Percentiles rank a stretch among this genome's conserved stretches.
Conservation (phyloP, 2,329 filamentous ascomycete genomes). For the Neoarthrinium moseri region DNA sequence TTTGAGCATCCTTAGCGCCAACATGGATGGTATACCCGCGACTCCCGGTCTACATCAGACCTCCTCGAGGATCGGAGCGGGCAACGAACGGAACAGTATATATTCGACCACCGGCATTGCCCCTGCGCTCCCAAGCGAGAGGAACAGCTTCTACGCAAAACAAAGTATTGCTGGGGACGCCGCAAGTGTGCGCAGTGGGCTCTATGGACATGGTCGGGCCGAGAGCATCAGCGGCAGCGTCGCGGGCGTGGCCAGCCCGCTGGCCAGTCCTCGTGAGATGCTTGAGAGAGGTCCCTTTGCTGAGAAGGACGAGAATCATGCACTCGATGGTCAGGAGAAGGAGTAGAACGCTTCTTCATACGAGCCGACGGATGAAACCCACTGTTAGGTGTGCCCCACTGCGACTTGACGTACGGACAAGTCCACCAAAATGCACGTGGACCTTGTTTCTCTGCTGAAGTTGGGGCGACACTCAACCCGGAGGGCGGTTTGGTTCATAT, state of each 20-base stretch:
- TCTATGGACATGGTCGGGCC: conserved; percentile 73
- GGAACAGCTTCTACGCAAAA: conserved; percentile 77
- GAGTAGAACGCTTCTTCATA: too few relatives aligned
- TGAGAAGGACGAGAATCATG: conserved; percentile 27
- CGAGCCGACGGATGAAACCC: too few relatives aligned
- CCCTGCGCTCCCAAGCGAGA: conserved; percentile 67
- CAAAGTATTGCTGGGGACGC: conserved; percentile 61
- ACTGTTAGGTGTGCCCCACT: too few relatives aligned
- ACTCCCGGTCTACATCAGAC: conserved; percentile 55
- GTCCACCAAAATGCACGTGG: too few relatives aligned
- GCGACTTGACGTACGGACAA: too few relatives aligned
- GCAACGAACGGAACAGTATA: conserved; percentile 71
- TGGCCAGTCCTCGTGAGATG: conserved; percentile 56
- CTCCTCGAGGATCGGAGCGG: conserved; percentile 33
- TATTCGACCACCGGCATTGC: conserved; percentile 74
- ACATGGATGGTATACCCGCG: conserved; percentile 52
- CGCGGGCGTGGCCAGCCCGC: conserved; percentile 57
- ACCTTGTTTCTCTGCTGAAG: too few relatives aligned
- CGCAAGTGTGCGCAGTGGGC: conserved; percentile 75
- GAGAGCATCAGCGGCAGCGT: conserved; percentile 82
- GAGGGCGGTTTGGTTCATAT: too few relatives aligned
- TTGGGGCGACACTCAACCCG: too few relatives aligned
- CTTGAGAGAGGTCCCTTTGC: conserved; percentile 27
- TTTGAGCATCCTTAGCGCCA: conserved; percentile 74
- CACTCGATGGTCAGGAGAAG: conserved; percentile 15